Percentiles rank a stretch among this genome's conserved stretches.
phyloP scores from a whole-genome alignment of 73 alveolate genomes.

The Paramecium primaurelia region DNA sequence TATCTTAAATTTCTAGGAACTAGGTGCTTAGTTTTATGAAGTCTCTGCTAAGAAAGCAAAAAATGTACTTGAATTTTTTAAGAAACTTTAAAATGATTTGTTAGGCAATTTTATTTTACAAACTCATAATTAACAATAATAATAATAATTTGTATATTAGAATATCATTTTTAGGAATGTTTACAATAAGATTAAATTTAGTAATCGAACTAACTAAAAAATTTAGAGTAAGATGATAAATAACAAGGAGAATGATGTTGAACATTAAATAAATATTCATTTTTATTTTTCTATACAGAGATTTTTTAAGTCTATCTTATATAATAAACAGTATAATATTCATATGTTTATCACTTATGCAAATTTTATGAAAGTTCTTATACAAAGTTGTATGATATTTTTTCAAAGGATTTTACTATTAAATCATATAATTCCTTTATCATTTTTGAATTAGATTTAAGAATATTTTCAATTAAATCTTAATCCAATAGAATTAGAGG shows the following conservation, averaged over 20 bases:
- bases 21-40: constrained; percentile 18
- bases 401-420: neutral
- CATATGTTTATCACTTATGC: neutral
- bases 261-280: neutral
- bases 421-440: neutral
- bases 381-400: neutral
- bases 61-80: neutral
- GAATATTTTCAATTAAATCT: neutral
- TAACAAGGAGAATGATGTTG: neutral
- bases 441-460: neutral
- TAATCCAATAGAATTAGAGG: neutral
- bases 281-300: neutral
- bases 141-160: too few species aligned
- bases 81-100: neutral
- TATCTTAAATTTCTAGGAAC: neutral
- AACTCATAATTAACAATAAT: too few species aligned
- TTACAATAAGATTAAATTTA: neutral
- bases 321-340: neutral
- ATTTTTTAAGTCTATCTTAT: neutral
- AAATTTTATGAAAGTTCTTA: neutral
- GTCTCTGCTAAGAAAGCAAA: constrained; percentile 46
- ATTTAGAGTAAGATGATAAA: neutral
- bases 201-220: neutral
- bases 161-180: too few species aligned
- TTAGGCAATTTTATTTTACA: neutral